These are phyloP conservation scores for Colletotrichum navitas DNA, from an alignment of 2,329 filamentous ascomycete species.

Conservation along the genomic window DNA sequence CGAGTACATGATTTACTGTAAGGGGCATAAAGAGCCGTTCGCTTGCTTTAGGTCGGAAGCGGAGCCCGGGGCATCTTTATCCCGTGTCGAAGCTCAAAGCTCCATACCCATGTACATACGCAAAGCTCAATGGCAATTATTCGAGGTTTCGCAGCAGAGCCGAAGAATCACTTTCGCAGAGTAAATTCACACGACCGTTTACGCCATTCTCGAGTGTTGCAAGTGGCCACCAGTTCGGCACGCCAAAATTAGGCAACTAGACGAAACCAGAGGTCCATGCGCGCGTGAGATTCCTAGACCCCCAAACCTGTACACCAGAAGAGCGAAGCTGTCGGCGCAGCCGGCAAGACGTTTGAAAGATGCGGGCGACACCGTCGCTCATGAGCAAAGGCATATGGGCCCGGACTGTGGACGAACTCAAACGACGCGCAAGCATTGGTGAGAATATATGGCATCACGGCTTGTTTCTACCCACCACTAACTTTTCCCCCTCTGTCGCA, in stretches of 20 bases:
- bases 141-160: background rate
- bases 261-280: background rate
- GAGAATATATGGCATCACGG: conserved; percentile 35
- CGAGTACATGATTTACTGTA: background rate
- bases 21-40: background rate
- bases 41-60: background rate
- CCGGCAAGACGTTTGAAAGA: conserved; percentile 48
- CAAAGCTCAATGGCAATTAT: conserved; percentile 14
- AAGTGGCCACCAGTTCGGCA: background rate
- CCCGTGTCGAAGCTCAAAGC: conserved; percentile 29
- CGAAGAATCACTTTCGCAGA: background rate
- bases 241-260: background rate
- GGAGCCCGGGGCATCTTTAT: conserved; percentile 30
- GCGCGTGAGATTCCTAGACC: background rate
- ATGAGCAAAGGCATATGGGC: conserved; percentile 66
- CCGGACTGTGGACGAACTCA: conserved; percentile 72
- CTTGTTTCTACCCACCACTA: background rate
- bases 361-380: conserved; percentile 62
- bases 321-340: background rate
- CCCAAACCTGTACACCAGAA: background rate
- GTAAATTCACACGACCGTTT: background rate
- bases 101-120: conserved; percentile 14
- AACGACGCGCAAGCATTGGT: conserved; percentile 69
- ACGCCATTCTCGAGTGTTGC: too few relatives aligned
- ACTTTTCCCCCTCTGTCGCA: conserved; percentile 50